These are phyloP conservation scores for Aspergillus carbonarius DNA, from an alignment of 2,329 filamentous ascomycete genomes.

Conservation along the genomic window DNA sequence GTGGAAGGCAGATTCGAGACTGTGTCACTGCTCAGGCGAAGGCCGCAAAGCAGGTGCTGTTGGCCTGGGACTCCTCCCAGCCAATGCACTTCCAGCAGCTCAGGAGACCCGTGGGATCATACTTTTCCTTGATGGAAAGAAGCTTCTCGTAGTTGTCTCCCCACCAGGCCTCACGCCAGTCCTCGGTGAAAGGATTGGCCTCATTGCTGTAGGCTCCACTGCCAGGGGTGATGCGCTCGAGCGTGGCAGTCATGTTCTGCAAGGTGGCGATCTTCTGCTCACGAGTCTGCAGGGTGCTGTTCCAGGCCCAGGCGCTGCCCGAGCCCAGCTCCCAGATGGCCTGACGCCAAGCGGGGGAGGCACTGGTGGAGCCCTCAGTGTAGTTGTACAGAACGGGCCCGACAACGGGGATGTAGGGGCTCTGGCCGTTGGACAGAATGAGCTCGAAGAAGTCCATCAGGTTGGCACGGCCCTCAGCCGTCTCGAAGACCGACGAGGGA, in stretches of 20 bases:
- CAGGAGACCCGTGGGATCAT: conserved; percentile 18
- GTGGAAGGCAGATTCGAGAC: neutral
- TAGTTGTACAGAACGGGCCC: conserved; percentile 19
- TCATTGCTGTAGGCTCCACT: conserved; percentile 22
- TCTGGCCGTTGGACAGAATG: conserved; percentile 8
- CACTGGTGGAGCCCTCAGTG: conserved; percentile 17
- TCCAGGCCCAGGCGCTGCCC: conserved; percentile 16
- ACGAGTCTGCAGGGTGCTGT: conserved; percentile 15
- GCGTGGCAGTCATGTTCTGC: conserved; percentile 11
- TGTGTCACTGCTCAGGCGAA: neutral
- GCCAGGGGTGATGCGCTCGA: conserved; percentile 17
- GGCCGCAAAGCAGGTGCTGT: conserved; percentile 12
- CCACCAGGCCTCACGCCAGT: conserved; percentile 22
- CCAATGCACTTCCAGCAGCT: conserved; percentile 22
- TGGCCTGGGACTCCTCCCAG: conserved; percentile 13
- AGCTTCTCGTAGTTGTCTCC: conserved; percentile 21
- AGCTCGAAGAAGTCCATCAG: conserved; percentile 15
- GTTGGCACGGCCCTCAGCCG: conserved; percentile 13
- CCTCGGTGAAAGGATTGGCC: conserved; percentile 18
- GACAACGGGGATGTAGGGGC: conserved; percentile 19
- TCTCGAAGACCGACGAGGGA: conserved; percentile 17
- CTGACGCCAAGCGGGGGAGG: conserved; percentile 20
- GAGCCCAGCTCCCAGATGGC: conserved; percentile 19
- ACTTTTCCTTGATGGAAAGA: conserved; percentile 20
- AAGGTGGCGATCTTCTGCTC: conserved; percentile 11